A percentile compares a stretch with the other conserved stretches of the same genome.
These are phyloP conservation scores for Lactarius hatsudake DNA, from an alignment of 768 basidiomycete species.

Conservation along the genomic window DNA sequence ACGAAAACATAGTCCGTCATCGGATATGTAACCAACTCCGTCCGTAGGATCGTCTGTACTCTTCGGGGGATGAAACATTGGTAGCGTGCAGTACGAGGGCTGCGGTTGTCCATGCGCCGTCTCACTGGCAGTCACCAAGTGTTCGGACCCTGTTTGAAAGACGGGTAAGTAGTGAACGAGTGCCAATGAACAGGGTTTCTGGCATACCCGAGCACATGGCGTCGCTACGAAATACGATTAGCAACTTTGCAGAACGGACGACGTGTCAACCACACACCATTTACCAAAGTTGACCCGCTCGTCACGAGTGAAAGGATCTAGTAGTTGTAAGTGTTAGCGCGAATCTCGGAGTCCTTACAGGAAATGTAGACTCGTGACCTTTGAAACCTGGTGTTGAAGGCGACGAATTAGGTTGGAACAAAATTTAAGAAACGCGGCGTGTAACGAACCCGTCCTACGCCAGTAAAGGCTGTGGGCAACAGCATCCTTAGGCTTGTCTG, in stretches of 20 bases:
- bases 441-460: slow-evolving; percentile 51
- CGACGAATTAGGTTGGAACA: background rate
- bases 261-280: slow-evolving; percentile 41
- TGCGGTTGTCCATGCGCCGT: slow-evolving; percentile 41
- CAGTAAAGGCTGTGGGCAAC: slow-evolving; percentile 54
- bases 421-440: background rate
- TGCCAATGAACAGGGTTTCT: background rate
- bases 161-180: background rate
- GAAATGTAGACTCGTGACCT: slow-evolving; percentile 33
- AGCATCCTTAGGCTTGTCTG: slow-evolving; percentile 48
- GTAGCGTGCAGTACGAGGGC: slow-evolving; percentile 54
- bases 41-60: slow-evolving; percentile 32
- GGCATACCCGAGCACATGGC: slow-evolving; percentile 47
- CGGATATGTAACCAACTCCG: slow-evolving; percentile 48
- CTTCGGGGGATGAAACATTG: slow-evolving; percentile 48
- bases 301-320: slow-evolving; percentile 58
- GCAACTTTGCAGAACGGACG: background rate
- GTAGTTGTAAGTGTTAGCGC: background rate
- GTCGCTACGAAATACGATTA: slow-evolving; percentile 38
- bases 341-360: background rate
- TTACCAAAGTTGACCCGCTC: slow-evolving; percentile 52
- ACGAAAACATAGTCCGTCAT: slow-evolving; percentile 53
- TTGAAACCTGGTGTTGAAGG: slow-evolving; percentile 46
- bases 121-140: slow-evolving; percentile 32
- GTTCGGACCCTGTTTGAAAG: slow-evolving; percentile 47